Conservation (phyloP, 495 filamentous ascomycete species). For the Tirmania nivea region DNA sequence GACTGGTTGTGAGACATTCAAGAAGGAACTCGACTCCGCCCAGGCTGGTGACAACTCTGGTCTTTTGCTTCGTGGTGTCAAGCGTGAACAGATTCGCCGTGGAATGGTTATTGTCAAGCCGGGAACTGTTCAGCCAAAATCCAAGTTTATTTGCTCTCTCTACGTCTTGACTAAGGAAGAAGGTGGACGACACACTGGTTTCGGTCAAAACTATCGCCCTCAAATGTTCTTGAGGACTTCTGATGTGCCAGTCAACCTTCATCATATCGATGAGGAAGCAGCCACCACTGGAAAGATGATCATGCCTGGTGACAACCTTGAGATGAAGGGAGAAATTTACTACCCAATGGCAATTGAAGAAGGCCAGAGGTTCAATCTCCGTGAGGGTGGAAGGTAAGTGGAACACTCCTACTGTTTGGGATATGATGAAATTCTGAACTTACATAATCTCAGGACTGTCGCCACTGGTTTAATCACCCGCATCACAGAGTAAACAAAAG, state of each 20-base stretch:
- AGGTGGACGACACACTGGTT: slow-evolving; percentile 85
- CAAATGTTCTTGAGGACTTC: slow-evolving; percentile 91
- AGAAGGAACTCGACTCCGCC: slow-evolving; percentile 90
- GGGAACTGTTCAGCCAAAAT: slow-evolving; percentile 54
- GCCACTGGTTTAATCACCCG: slow-evolving; percentile 79
- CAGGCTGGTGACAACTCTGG: slow-evolving; percentile 96
- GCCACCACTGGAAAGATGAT: slow-evolving; percentile 48
- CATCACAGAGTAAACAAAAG: slow-evolving; percentile 41
- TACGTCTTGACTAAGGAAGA: slow-evolving; percentile 96
- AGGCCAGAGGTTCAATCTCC: slow-evolving; percentile 86
- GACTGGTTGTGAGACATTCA: slow-evolving; percentile 98
- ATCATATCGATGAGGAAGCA: slow-evolving; percentile 57
- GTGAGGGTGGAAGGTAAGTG: slow-evolving; percentile 57
- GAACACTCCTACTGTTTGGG: not conserved
- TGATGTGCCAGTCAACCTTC: slow-evolving; percentile 63
- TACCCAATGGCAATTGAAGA: slow-evolving; percentile 65
- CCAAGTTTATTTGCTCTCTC: slow-evolving; percentile 81
- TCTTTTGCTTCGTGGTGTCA: slow-evolving; percentile 79
- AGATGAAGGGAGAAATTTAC: slow-evolving; percentile 70
- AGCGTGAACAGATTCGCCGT: slow-evolving; percentile 76
- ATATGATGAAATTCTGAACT: not conserved
- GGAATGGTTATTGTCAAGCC: slow-evolving; percentile 83
- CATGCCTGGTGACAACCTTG: slow-evolving; percentile 96
- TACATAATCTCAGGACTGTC: slow-evolving; percentile 34
- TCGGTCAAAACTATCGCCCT: slow-evolving; percentile 80